phyloP scores from a whole-genome alignment of 176 grass and related monocot genomes.

The Triticum dicoccoides region DNA sequence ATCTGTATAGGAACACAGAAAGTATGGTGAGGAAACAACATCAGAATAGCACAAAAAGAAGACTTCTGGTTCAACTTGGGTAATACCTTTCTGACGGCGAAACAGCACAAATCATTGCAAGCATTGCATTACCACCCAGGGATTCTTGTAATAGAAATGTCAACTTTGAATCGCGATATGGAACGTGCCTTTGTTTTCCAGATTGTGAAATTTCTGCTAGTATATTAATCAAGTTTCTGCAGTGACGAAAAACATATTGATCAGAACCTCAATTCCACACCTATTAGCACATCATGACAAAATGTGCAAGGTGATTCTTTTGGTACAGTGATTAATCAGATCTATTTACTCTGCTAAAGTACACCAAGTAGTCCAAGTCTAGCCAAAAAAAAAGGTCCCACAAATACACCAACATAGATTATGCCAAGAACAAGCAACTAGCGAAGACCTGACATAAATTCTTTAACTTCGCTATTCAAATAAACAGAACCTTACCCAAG shows the following conservation, averaged over 20 bases:
- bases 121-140: slow-evolving; percentile 92
- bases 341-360: neutral
- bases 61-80: neutral
- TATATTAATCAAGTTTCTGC: slow-evolving; percentile 97
- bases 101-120: slow-evolving; percentile 94
- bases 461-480: neutral
- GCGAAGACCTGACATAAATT: neutral
- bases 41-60: neutral
- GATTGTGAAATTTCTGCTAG: slow-evolving; percentile 88
- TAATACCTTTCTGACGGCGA: slow-evolving; percentile 79
- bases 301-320: neutral
- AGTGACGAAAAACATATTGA: slow-evolving; percentile 17
- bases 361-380: neutral
- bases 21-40: slow-evolving; percentile 4
- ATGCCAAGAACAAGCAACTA: neutral
- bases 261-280: slow-evolving; percentile 19
- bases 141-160: slow-evolving; percentile 97
- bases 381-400: neutral
- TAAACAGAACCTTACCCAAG: slow-evolving; percentile 67
- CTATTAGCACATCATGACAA: neutral
- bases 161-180: slow-evolving; percentile 93
- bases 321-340: neutral
- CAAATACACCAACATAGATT: neutral
- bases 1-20: slow-evolving; percentile 48
- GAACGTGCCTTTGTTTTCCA: slow-evolving; percentile 87